Evolutionary conservation across 2,329 filamentous ascomycete species (phyloP).

Genomic region (Ophiocordyceps camponoti-leonardi): DNA sequence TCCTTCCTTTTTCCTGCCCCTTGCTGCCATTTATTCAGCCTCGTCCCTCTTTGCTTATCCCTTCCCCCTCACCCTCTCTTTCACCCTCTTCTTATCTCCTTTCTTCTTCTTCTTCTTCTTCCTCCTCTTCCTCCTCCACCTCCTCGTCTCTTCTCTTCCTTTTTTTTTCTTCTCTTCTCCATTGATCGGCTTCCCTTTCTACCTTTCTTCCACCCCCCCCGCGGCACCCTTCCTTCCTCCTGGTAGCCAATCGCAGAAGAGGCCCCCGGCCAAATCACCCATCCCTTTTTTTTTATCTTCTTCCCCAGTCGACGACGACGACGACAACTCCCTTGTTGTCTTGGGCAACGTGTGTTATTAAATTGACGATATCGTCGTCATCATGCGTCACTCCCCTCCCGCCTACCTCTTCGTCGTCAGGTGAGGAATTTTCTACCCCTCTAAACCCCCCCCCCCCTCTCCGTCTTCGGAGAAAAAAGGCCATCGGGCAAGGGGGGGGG

Average conservation of each 20-base stretch:
- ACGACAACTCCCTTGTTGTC: not conserved
- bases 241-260: not conserved
- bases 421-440: conserved; percentile 8
- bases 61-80: not conserved
- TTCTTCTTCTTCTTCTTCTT: not conserved
- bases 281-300: not conserved
- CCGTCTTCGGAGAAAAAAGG: too few species aligned
- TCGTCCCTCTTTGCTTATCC: not conserved
- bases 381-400: conserved; percentile 11
- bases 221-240: too few species aligned
- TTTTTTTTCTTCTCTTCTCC: not conserved
- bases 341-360: too few species aligned
- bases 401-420: conserved; percentile 27
- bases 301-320: too few species aligned
- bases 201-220: too few species aligned
- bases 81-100: not conserved
- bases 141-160: not conserved
- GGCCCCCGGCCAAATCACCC: not conserved
- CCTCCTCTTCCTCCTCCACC: not conserved
- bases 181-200: not conserved
- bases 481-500: too few species aligned
- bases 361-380: not conserved
- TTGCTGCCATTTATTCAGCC: not conserved
- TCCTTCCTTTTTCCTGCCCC: not conserved
- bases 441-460: too few species aligned